Percentiles rank a stretch among this genome's conserved stretches.
These are phyloP conservation scores for Boletales sp. DNA, from an alignment of 768 basidiomycete species.

Conservation along the genomic window DNA sequence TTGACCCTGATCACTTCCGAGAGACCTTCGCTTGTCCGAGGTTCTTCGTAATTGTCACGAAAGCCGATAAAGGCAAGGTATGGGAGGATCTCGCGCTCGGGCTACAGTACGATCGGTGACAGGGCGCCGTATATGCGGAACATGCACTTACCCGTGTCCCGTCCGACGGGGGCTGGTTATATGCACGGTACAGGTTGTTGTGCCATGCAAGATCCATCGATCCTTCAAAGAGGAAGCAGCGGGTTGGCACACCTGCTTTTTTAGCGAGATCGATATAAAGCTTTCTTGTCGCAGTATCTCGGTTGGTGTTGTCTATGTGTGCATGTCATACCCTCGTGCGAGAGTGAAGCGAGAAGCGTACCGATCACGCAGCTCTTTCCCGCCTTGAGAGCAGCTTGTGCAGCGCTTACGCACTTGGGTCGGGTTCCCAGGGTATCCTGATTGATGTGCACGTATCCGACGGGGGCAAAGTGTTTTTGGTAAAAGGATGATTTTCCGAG, in stretches of 20 bases:
- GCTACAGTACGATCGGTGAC: conserved; percentile 26
- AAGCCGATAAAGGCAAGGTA: conserved; percentile 58
- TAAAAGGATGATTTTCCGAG: conserved; percentile 85
- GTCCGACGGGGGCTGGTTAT: conserved; percentile 45
- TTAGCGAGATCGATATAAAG: conserved; percentile 68
- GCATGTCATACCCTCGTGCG: neutral
- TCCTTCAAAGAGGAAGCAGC: conserved; percentile 75
- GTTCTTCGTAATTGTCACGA: conserved; percentile 62
- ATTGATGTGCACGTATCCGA: conserved; percentile 79
- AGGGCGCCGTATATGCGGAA: neutral
- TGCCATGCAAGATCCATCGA: conserved; percentile 86
- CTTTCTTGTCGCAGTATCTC: conserved; percentile 63
- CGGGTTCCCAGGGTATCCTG: conserved; percentile 80
- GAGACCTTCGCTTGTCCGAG: conserved; percentile 68
- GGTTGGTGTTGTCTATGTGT: conserved; percentile 85
- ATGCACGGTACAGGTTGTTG: conserved; percentile 88
- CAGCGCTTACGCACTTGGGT: conserved; percentile 67
- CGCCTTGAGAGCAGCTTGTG: conserved; percentile 48
- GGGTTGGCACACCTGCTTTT: conserved; percentile 47
- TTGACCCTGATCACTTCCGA: conserved; percentile 71
- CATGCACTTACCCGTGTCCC: conserved; percentile 7
- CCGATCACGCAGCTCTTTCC: conserved; percentile 77
- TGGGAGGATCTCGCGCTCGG: conserved; percentile 52
- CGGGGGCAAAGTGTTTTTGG: conserved; percentile 58
- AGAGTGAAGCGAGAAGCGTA: conserved; percentile 29